Evolutionary conservation across 257 asterid genomes (phyloP).

Genomic region (Scutellaria barbata): DNA sequence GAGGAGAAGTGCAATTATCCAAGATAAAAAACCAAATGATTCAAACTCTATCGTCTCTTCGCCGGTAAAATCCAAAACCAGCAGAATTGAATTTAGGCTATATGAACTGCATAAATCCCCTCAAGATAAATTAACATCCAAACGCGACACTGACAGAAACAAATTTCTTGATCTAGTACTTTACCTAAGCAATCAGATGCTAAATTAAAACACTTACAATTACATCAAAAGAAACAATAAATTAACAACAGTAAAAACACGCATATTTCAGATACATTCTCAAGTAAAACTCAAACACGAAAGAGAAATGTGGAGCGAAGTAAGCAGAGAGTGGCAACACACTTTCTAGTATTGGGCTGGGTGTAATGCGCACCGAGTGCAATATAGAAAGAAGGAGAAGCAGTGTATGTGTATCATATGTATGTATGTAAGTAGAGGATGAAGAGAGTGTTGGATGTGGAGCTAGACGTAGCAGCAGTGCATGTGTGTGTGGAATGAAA

Average conservation of each 20-base stretch:
- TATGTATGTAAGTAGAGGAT: slow-evolving; percentile 17
- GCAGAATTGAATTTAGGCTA: slow-evolving; percentile 17
- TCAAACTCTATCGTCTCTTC: neutral
- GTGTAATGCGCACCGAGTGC: neutral
- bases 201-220: slow-evolving; percentile 20
- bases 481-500: slow-evolving; percentile 43
- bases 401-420: slow-evolving; percentile 15
- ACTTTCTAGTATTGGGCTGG: slow-evolving; percentile 17
- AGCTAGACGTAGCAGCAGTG: slow-evolving; percentile 50
- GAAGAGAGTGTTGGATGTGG: slow-evolving; percentile 39
- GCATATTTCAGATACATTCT: neutral
- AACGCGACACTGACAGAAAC: neutral
- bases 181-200: slow-evolving; percentile 2
- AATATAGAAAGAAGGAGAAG: neutral
- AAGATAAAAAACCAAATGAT: neutral
- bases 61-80: slow-evolving; percentile 21
- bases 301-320: slow-evolving; percentile 19
- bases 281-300: neutral
- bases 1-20: neutral
- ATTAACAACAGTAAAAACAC: neutral
- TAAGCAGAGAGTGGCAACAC: slow-evolving; percentile 10
- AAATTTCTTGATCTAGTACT: slow-evolving; percentile 26
- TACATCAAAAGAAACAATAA: neutral
- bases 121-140: slow-evolving; percentile 11
- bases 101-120: neutral